These are phyloP conservation scores for Ceratobasidium sp. DNA, from an alignment of 1,284 basidiomycete species.

Conservation along the genomic window DNA sequence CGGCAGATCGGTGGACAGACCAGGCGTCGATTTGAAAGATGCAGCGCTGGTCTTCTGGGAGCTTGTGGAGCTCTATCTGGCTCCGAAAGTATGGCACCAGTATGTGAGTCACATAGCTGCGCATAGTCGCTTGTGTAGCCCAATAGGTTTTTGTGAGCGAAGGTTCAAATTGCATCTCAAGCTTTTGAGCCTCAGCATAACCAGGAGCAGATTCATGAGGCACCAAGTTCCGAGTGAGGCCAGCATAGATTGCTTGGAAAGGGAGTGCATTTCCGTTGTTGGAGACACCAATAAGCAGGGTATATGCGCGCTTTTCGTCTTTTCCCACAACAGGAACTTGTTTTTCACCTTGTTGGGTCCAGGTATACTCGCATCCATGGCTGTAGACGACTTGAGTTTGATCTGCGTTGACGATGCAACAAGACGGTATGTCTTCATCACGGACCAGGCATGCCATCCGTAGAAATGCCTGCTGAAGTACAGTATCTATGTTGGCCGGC, in stretches of 20 bases:
- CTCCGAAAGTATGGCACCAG: constrained; percentile 58
- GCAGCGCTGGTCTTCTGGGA: constrained; percentile 39
- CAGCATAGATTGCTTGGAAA: constrained; percentile 56
- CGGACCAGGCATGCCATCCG: constrained; percentile 55
- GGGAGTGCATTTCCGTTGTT: constrained; percentile 56
- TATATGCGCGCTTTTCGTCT: constrained; percentile 61
- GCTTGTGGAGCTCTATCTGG: constrained; percentile 48
- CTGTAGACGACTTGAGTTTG: constrained; percentile 59
- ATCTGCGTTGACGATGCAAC: constrained; percentile 58
- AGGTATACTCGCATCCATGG: constrained; percentile 56
- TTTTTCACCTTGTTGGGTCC: constrained; percentile 54
- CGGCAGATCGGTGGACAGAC: constrained; percentile 59
- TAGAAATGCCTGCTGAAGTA: constrained; percentile 52
- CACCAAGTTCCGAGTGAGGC: constrained; percentile 52
- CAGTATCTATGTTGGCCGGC: constrained; percentile 46
- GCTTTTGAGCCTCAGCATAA: constrained; percentile 50
- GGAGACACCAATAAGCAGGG: constrained; percentile 55
- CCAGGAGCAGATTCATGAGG: constrained; percentile 50
- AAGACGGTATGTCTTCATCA: constrained; percentile 52
- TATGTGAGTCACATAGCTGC: constrained; percentile 56
- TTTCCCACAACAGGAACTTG: constrained; percentile 57
- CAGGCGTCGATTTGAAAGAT: constrained; percentile 59
- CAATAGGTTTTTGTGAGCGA: constrained; percentile 59
- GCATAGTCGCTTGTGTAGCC: constrained; percentile 60
- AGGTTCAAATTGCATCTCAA: constrained; percentile 55